Evolutionary conservation across 2,329 filamentous ascomycete species (phyloP), one percentile per base, ranked within the genome.

Genomic region (Pestalotiopsis sp.): DNA sequence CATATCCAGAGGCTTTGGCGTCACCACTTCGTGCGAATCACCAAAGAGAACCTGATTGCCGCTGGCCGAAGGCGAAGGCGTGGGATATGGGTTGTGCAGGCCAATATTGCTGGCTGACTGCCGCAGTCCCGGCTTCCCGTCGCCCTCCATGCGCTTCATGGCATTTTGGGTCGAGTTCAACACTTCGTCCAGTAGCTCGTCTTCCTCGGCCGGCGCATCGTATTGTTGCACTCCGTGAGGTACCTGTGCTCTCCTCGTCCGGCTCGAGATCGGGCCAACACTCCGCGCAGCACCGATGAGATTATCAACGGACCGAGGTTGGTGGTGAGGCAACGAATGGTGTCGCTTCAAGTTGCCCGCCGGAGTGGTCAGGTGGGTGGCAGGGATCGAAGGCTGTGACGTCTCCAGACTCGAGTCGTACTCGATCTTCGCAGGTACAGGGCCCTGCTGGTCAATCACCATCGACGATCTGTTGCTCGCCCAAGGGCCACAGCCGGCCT

Each of bases 141-240:
- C 82, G 77, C 82, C 87, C 77, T 87, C 93, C 70, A 97, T 84
- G 11, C 90, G 90, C 77, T 89, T 91, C 76, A 93, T 92, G 7
- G 91, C 93, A 70, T 89, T 89, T 75, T 91, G 91, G 0, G 94
- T 93, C 5, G 93, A 94, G 63, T 90, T 88, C 57, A 98, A 85
- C 23, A 91, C 94, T 81, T 99, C 96, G 74, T 98, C 95, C 11
- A 98, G 86, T 11, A 99, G 87, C 81, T 99, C 96, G 69, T 99
- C 96, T 77, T 98, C 95, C 80, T 99, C 96, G 75, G 97, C 95
- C 1, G 96, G 94, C 0, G 95, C 95, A 77, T 99, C 96, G 78
- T 98, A 98, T 71, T 93, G 92, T 64, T 93, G 92, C 63, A 92
- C 90, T 4, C 92, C 92, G 71, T 94, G 91, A 4, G 86, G 84